Base-by-base conservation (phyloP, 2,329 filamentous ascomycete species). In the Botrytis elliptica region DNA sequence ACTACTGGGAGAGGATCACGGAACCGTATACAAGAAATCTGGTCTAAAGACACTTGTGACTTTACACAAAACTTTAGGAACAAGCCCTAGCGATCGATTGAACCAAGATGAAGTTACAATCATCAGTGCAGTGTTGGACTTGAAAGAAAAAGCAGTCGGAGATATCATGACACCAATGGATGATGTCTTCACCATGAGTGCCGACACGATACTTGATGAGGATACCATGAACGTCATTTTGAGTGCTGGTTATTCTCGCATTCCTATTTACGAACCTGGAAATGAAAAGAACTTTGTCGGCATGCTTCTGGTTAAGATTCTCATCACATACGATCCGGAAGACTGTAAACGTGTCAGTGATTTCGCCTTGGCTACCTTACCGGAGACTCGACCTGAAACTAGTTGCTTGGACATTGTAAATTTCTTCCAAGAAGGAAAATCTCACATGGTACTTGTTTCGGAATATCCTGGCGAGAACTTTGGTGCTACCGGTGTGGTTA, bases 391-490 rank as follows among this genome's bases (percentile, higher is more conserved):
- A 16, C 94, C 96, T 0, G 94, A 98, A 81, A 99, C 96, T 0
- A 98, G 95, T 84, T 99, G 96, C 82, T 84, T 99, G 73, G 96
- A 99, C 82, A 98, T 99, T 79, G 94, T 99, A 84, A 99, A 99
- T 84, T 99, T 98, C 83, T 99, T 99, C 85, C 96, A 99, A 83
- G 96, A 99, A 85, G 96, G 96, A 79, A 99, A 99, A 82, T 97
- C 95, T 1, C 96, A 99, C 83, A 97, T 99, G 95, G 95, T 98
- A 0, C 86, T 99, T 42, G 96, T 98, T 14, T 98, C 95, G 0
- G 93, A 97, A 79, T 87, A 84, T 46, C 96, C 96, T 1, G 95
- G 95, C n/a, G 93, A 97, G 77, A 91, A 97, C 79, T 91, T 93
- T 79, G 96, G 96, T 64, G 94, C 95, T 9, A 85, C 97, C 20